Base-by-base conservation (phyloP, 192 early-diverging fungal genomes). In the Mycoemilia scoparia region DNA sequence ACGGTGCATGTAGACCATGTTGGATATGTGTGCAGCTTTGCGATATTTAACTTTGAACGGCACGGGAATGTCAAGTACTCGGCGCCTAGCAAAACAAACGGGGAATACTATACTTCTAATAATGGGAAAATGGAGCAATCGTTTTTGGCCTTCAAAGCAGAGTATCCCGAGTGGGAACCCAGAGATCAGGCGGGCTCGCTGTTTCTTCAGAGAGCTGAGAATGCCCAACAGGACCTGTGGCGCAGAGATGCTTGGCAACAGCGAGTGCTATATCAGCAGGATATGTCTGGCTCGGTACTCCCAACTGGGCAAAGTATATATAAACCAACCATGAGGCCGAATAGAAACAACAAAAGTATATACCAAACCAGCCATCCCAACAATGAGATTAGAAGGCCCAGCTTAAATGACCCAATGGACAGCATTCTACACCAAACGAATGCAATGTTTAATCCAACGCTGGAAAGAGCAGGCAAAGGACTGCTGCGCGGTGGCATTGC, bases 51-150 rank as follows among this genome's bases (percentile, higher is more conserved):
- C 48, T 85, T 98, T 60, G 73, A 71, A 41, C 56, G 71, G 21
- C 77, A 91, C 42, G 93, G 93, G 7, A 89, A 96, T 39, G 70
- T 71, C 5, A 73, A 76, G 52, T 89, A 85, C 44, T 82, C 85
- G 1, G 86, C 79, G 1, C 81, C 78, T 1, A 60, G 63, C 11
- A 48, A 52, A 12, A 56, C 62, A 4, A 55, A 57, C 13, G 57
- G 71, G 26, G 74, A 75, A 8, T 62, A 76, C 14, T 60, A 73
- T 39, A 39, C 76, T 1, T 82, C 79, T 1, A 82, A 88, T 36
- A 70, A 85, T 32, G 92, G 87, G 20, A 98, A 99, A 54, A 95
- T 99, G 95, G 91, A 96, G 57, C 84, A 87, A 46, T 87, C 82
- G 3, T 90, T 99, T 45, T 39, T 99, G 42, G 85, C 84, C 34